Base-by-base conservation (phyloP, 2,329 filamentous ascomycete species). In the Talaromyces rugulosus region DNA sequence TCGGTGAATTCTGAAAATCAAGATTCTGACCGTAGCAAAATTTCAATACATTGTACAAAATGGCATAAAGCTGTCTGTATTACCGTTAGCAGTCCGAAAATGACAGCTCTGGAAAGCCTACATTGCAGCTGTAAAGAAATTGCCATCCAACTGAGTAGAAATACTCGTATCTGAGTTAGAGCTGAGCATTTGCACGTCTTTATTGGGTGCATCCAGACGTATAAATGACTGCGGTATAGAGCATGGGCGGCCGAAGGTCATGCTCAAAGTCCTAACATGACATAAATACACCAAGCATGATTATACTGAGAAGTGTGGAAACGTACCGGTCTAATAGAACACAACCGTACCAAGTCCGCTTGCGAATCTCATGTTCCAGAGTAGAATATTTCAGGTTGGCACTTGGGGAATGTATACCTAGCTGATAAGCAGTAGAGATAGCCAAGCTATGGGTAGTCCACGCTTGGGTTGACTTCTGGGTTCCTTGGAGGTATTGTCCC, bases 361-460 rank as follows among this genome's bases (percentile, higher is more conserved):
- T 80, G 9, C 82, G 71, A 2, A 78, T 78, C 65, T 85, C 83
- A 3, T 74, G 71, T 50, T 84, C 78, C 0, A 82, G 56, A 0
- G 75, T 71, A 0, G 76, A 66, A 51, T 80, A 79, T 0, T 69
- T 62, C 5, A 65, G 68, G 0, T 73, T 71, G 0, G 76, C 73
- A 27, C 78, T 67, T 2, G 69, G 69, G 0, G 79, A 83, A 62
- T 85, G 83, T 0, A 85, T 68, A 0, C 83, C 83, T 2, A 85
- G 70, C 34, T 83, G 79, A 30, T 82, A 71, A 0, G 83, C 82
- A 0, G 80, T 78, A 62, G 78, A 81, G 2, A 85, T 77, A 0
- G 82, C 78, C 0, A 85, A 72, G 0, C 83, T 82, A 64, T 85
- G 83, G 0, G 81, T 75, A 0, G 76, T 81, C 82, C 83, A 86